phyloP scores from a whole-genome alignment of 768 basidiomycete genomes.

The Termitomyces sp. region DNA sequence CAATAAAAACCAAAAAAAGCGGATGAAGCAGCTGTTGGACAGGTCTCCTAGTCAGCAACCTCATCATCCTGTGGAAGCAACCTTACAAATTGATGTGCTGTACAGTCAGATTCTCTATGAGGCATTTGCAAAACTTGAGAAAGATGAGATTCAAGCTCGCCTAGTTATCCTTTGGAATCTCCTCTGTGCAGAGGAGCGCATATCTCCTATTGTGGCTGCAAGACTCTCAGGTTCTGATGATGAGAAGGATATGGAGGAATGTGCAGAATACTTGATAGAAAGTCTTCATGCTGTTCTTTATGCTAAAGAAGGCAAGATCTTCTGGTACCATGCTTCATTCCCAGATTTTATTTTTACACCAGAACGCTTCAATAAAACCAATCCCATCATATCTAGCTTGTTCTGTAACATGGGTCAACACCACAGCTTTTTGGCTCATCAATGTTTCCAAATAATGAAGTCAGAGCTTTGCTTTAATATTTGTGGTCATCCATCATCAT shows the following conservation, averaged over 20 bases:
- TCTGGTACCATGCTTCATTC: neutral
- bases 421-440: neutral
- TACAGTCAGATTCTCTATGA: neutral
- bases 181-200: neutral
- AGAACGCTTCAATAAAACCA: neutral
- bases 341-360: neutral
- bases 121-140: neutral
- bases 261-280: neutral
- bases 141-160: neutral
- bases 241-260: neutral
- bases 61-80: neutral
- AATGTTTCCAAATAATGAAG: too few relatives aligned
- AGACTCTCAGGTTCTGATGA: neutral
- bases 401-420: neutral
- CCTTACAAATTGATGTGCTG: neutral
- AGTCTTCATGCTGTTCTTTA: neutral
- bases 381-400: neutral
- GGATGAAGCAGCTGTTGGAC: neutral
- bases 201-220: neutral
- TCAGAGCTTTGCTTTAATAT: too few relatives aligned
- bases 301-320: neutral
- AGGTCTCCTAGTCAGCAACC: neutral
- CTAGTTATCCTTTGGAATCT: neutral
- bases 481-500: too few relatives aligned
- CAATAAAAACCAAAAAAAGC: neutral